Percentiles rank a stretch among this genome's conserved stretches.
These are phyloP conservation scores for Fusarium graminum DNA, from an alignment of 2,329 filamentous ascomycete species.

Conservation along the genomic window DNA sequence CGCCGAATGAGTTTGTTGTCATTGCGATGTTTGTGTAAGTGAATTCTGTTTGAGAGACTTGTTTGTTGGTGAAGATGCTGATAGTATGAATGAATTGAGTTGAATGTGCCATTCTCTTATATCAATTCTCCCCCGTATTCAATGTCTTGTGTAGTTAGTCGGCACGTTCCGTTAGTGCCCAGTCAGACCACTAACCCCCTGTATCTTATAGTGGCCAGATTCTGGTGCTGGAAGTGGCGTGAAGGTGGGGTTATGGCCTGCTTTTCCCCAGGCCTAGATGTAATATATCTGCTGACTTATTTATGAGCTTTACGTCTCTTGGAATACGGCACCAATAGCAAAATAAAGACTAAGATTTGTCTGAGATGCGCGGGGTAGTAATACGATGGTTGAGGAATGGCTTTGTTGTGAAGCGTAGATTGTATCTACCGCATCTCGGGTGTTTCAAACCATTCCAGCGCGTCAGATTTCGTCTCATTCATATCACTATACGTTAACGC, in stretches of 20 bases:
- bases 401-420: conserved; percentile 3
- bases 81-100: conserved; percentile 1
- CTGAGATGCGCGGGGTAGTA: conserved; percentile 2
- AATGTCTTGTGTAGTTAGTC: conserved; percentile 1
- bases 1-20: conserved; percentile 44
- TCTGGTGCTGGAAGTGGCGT: conserved; percentile 36
- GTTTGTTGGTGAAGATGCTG: conserved; percentile 1
- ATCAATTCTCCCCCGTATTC: conserved; percentile 3
- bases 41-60: neutral
- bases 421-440: conserved; percentile 22
- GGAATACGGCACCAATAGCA: conserved; percentile 1
- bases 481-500: neutral
- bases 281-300: conserved; percentile 5
- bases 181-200: conserved; percentile 29
- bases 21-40: conserved; percentile 13
- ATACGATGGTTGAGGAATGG: neutral
- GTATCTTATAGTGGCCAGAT: conserved; percentile 14
- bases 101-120: conserved; percentile 31
- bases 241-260: conserved; percentile 14
- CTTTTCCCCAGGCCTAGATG: neutral
- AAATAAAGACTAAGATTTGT: conserved; percentile 3
- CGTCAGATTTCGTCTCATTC: conserved; percentile 12
- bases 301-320: neutral
- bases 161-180: conserved; percentile 1
- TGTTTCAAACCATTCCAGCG: conserved; percentile 12